Evolutionary conservation across 495 filamentous ascomycete species (phyloP), one percentile per base, ranked within the genome.

Genomic region (Penicillium crystallinum): DNA sequence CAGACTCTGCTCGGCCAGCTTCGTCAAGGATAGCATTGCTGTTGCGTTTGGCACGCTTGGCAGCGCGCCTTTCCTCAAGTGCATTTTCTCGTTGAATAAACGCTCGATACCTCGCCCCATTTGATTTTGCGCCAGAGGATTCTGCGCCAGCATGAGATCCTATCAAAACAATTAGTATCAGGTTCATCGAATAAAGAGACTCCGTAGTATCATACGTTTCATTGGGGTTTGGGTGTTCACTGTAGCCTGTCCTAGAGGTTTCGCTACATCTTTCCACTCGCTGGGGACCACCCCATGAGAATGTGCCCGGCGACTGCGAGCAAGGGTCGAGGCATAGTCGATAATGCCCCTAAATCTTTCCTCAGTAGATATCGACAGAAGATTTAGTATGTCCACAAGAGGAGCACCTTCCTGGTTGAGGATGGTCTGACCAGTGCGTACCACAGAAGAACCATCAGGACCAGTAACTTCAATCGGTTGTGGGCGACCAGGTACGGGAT

Each of bases 321-420:
- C 75, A 7, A 91, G 66, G 12, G 68, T 77, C 41, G 80, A 77
- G 6, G 85, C 81, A 61, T 93, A 89, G 56, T 89, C 84, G 19
- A 93, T 51, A 11, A 93, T 65, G 3, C 79, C 77, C 35, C 85
- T 72, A 22, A 95, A 34, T 19, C 86, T 79, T 59, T 90, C 84
- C 52, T 89, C 84, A 31, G 86, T 80, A 6, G 86, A 84, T 27
- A 93, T 77, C 8, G 88, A 91, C 27, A 95, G 47, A 22, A 95
- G 73, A 22, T 85, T 81, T 17, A 95, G 58, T 42, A 95, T 82
- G 44, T 95, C 88, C 12, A 83, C 82, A 29, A 93, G 66, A 30
- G 75, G 79, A 2, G 84, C 76, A 9, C 86, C 85, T 22, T 79
- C 71, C 14, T 82, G 82, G 18, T 91, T 78, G n/a, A 88, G 74